Evolutionary conservation across 106 monocot species (phyloP).

Genomic region (Triglochin maritima): DNA sequence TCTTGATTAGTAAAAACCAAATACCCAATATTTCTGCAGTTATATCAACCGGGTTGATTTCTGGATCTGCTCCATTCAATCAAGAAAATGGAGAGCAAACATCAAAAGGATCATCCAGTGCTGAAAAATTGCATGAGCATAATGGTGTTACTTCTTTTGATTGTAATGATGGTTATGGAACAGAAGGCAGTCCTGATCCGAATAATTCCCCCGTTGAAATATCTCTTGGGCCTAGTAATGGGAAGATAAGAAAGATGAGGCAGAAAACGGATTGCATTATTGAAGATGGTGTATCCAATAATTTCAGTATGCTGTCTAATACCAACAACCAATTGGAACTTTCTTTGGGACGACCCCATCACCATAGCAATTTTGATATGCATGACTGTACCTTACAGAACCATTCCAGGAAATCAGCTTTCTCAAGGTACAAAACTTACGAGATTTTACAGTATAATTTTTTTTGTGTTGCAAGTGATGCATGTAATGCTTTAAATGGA

Average conservation of each 20-base stretch:
- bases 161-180: background rate
- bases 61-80: background rate
- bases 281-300: background rate
- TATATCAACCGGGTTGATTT: background rate
- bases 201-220: background rate
- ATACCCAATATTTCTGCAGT: background rate
- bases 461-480: background rate
- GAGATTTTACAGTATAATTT: background rate
- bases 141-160: background rate
- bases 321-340: slow-evolving; percentile 5
- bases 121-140: background rate
- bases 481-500: too few relatives aligned
- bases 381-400: background rate
- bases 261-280: background rate
- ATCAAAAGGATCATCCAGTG: background rate
- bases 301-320: background rate
- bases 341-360: slow-evolving; percentile 1
- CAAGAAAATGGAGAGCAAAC: slow-evolving; percentile 1
- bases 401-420: slow-evolving; percentile 6
- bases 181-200: background rate
- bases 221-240: slow-evolving; percentile 7
- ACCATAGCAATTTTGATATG: background rate
- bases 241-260: background rate
- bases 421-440: background rate
- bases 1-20: too few relatives aligned